Evolutionary conservation across 2,329 filamentous ascomycete genomes (phyloP), one percentile per base, ranked within the genome.

Genomic region (Cladobotryum mycophilum): DNA sequence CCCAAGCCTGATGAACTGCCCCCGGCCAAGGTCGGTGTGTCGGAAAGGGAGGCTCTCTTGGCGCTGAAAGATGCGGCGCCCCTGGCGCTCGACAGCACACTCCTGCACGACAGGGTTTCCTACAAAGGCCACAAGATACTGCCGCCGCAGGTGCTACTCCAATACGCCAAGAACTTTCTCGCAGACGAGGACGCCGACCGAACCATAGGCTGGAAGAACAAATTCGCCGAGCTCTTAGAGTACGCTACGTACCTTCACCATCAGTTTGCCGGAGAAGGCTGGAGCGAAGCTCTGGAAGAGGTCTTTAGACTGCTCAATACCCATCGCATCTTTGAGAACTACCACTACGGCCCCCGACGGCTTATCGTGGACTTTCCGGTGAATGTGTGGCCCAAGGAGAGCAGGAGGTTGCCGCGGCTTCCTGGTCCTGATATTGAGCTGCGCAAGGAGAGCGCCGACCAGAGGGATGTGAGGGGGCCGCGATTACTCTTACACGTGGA

Each of bases 131-230:
- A 69, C 55, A 62, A 58, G 34, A 59, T 68, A 43, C 59, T 59
- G 17, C 58, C 69, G 1, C 70, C 69, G 2, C 56, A 54, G 33
- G 59, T 72, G 33, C 52, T 64, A 41, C 61, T 70, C 40, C 41
- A 47, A 13, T 61, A 65, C 11, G 62, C 65, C 41, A 63, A 60
- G 45, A 72, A 71, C 55, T 81, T 77, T 53, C 70, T 82, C 18
- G 59, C 69, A 3, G 74, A 78, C 30, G 70, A 76, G 53, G 75
- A 81, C 55, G 57, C 63, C 5, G 68, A 73, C 50, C 68, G 72
- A 14, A 70, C 68, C 51, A 41, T 64, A 1, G 55, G 65, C 41
- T 79, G 75, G 67, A 57, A 67, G 2, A 44, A 53, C 11, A 69
- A 70, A 46, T 60, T 70, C 7, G 58, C 54, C 17, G 69, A 68